These are phyloP conservation scores for Asterionellopsis glacialis DNA, from an alignment of 108 stramenopile species.

Conservation along the genomic window DNA sequence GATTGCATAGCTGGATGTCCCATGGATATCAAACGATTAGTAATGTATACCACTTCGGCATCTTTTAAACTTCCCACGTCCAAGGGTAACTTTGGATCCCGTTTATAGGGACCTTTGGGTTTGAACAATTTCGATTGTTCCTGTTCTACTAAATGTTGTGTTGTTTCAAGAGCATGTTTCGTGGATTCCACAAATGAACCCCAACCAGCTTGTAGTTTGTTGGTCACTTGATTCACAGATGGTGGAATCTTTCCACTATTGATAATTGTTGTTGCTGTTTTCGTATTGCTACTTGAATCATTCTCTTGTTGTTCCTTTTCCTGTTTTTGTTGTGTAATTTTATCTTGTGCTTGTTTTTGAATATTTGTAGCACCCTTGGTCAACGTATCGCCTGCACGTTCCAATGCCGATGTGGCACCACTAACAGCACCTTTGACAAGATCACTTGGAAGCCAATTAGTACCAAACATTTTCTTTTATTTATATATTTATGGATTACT, in stretches of 20 bases:
- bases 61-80: slow-evolving; percentile 69
- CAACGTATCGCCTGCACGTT: background rate
- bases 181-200: slow-evolving; percentile 32
- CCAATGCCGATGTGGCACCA: background rate
- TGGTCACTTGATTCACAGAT: background rate
- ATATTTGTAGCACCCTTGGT: background rate
- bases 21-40: slow-evolving; percentile 75
- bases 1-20: slow-evolving; percentile 71
- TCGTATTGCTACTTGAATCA: no score
- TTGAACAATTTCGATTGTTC: slow-evolving; percentile 22
- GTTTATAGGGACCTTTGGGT: slow-evolving; percentile 25
- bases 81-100: slow-evolving; percentile 52
- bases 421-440: background rate
- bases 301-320: no score
- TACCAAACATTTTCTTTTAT: no score
- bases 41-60: slow-evolving; percentile 82
- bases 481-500: no score
- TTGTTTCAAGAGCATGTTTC: slow-evolving; percentile 14
- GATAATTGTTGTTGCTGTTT: no score
- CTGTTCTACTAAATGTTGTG: slow-evolving; percentile 30
- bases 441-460: no score
- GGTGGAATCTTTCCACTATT: no score
- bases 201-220: slow-evolving; percentile 31
- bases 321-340: no score
- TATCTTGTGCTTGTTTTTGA: no score